Evolutionary conservation across 345 rosid genomes (phyloP), one percentile per base, ranked within the genome.

Genomic region (Pugionium cornutum): DNA sequence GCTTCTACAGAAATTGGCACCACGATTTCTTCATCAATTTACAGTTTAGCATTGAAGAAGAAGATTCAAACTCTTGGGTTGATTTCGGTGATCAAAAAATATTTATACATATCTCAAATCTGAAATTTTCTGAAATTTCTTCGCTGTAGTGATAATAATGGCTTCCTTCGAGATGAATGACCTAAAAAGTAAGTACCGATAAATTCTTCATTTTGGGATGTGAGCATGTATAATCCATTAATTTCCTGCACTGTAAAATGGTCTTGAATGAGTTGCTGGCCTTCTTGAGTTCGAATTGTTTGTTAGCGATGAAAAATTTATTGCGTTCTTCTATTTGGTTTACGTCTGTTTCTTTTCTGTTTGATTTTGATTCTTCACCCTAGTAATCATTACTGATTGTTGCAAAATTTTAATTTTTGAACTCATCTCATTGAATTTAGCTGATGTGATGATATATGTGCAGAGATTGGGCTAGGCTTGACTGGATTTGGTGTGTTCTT

Each of bases 401-500:
- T 49, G 36, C 47, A 36, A 7, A 39, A 9, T 1, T 50, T 48
- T 8, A 9, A 28, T 11, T 34, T 54, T 41, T 47, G n/a, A 7
- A 37, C 5, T n/a, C 54, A 9, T 30, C n/a, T 30, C 3, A 4
- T 63, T 48, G 65, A 65, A 36, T 29, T 35, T 67, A 41, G 9
- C 5, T 41, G 32, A 46, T 60, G 34, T 42, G 72, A 43, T 62
- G 68, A 42, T 52, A 26, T 48, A 51, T 67, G 59, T 31, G 75
- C 86, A 90, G 97, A 94, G 79, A 90, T 90, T 45, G 99, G 99
- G 56, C 79, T 94, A 27, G 97, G 97, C 37, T 79, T 94, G 84
- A 90, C 97, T 6, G 99, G 96, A 63, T 92, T 92, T 76, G 96
- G 98, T 74, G 74, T 92, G 36, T 88, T 88, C 80, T 92, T 92